These are phyloP conservation scores for Oryza nivara DNA, from an alignment of 176 grass and related monocot genomes.

Conservation along the genomic window DNA sequence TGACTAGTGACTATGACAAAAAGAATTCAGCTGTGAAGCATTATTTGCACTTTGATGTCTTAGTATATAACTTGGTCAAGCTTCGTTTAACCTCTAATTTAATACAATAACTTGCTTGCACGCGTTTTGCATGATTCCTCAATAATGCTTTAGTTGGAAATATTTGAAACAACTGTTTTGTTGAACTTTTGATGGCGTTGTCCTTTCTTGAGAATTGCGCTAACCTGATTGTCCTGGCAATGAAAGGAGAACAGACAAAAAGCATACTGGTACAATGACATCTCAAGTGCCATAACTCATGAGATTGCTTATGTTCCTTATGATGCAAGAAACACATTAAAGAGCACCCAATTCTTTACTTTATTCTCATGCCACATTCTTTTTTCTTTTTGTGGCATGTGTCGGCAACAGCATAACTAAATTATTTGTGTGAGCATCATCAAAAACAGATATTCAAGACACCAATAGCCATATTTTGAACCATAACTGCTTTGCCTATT, in stretches of 20 bases:
- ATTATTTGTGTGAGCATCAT: not conserved
- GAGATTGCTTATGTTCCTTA: slow-evolving; percentile 37
- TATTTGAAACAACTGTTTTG: slow-evolving; percentile 29
- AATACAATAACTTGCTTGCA: not conserved
- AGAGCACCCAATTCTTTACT: slow-evolving; percentile 41
- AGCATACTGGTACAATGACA: slow-evolving; percentile 35
- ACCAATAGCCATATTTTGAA: slow-evolving; percentile 25
- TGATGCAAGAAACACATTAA: slow-evolving; percentile 42
- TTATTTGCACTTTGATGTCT: slow-evolving; percentile 25
- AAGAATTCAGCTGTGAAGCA: not conserved
- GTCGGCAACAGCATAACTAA: slow-evolving; percentile 13
- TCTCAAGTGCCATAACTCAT: slow-evolving; percentile 32
- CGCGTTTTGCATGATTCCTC: slow-evolving; percentile 37
- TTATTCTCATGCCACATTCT: slow-evolving; percentile 38
- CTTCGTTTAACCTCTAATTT: slow-evolving; percentile 29
- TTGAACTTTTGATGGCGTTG: slow-evolving; percentile 15
- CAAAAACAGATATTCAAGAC: not conserved
- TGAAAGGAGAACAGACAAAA: slow-evolving; percentile 48
- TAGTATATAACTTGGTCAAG: slow-evolving; percentile 27
- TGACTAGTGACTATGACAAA: slow-evolving; percentile 21
- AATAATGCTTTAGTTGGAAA: slow-evolving; percentile 35
- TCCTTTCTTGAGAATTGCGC: slow-evolving; percentile 38
- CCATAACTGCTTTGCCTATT: slow-evolving; percentile 13
- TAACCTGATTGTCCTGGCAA: slow-evolving; percentile 36
- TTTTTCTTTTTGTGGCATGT: slow-evolving; percentile 33